Base-by-base conservation (phyloP, 1,139 yeast genomes). In the Kodamaea suecica region DNA sequence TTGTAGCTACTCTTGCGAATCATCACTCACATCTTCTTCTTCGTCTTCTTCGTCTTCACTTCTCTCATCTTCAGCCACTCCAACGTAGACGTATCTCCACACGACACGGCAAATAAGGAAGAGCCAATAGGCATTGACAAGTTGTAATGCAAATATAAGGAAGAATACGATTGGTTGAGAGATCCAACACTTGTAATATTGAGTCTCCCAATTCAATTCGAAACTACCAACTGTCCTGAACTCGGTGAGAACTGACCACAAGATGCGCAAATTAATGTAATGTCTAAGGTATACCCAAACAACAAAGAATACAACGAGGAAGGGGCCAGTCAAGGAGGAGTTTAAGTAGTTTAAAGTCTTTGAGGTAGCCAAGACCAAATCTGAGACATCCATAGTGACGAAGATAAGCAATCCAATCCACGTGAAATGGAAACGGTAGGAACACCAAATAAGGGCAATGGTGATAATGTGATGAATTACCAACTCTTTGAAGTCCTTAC, bases 141-240 rank as follows among this genome's bases (percentile, higher is more conserved):
- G 53, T 58, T 92, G 98, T 46, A 92, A 73, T 2, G 94, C 90
- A 38, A 76, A 68, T 41, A 92, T 74, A 53, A 92, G 74, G 14
- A 64, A 61, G 53, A 92, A 90, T 2, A 92, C 90, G 55, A 92
- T 88, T 41, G 85, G 84, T 63, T 86, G 95, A 12, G 97, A 84
- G 47, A 94, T 85, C 82, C 86, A 87, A 64, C 97, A 92, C 63
- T 94, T 92, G 69, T 90, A 92, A 59, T 90, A 96, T 57, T 88
- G 92, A 21, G 94, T 81, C n/a, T 74, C 86, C 80, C 90, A 92
- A 65, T 87, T 80, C 49, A 94, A 70, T 38, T 73, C 74, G 64
- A 73, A 88, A 42, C 81, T 80, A 31, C 97, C 97, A 23, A 86
- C 87, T 3, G 94, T 77, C 45, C 71, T 74, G 62, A 85, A 92